Evolutionary conservation across 2,329 filamentous ascomycete genomes (phyloP), one percentile per base, ranked within the genome.

Genomic region (Lasiodiplodia sp.): DNA sequence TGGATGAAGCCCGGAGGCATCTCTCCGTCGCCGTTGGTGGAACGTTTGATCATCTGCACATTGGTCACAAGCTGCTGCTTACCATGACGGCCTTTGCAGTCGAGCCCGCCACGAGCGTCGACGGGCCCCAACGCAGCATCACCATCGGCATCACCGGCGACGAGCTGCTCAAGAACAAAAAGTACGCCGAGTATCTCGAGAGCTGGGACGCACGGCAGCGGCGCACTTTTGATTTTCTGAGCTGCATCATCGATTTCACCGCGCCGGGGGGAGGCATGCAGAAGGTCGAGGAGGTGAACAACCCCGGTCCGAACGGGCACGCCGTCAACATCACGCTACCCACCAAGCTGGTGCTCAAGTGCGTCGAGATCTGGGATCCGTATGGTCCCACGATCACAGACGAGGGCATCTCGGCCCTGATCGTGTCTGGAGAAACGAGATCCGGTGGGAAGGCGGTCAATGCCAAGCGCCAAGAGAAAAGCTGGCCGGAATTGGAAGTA

Each of bases 41-140:
- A 11, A 99, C 96, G 0, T 99, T 98, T 80, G 96, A 99, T 79
- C 94, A 98, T 80, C 87, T 99, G 25, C 96, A 99, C 77, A 90
- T 92, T 4, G 96, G 96, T 6, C 96, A 99, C 83, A 99, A 98
- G 81, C 85, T 98, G n/a, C 87, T 99, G 23, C 87, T 99, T 23
- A 94, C 94, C n/a, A 94, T 94, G 70, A 92, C 92, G 0, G 88
- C 90, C 0, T 87, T 97, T 68, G 86, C 93, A 18, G 85, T 92
- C 68, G 87, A 88, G 44, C 73, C 74, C 34, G 71, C 71, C 57
- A 58, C 69, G 31, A 68, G 72, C 16, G 63, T 55, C 14, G 71
- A 73, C 53, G 70, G 74, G 10, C 55, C 60, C 10, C 73, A 78
- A 25, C 87, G 87, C 70, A 85, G 85, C 12, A 86, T 96, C 70